Base-by-base conservation (phyloP, 441 rosid genomes). In the Cnidoscolus chayamansa region DNA sequence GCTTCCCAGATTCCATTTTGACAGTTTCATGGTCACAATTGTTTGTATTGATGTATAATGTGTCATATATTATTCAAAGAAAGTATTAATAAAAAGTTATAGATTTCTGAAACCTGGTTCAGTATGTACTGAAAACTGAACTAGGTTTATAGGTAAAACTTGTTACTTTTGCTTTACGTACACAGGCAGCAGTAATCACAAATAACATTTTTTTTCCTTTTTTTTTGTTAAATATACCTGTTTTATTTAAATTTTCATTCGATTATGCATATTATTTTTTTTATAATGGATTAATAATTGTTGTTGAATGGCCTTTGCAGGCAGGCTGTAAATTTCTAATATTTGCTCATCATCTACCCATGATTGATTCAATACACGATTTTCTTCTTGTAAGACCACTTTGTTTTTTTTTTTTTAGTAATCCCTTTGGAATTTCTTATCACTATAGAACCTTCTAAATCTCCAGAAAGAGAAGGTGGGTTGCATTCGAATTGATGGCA, bases 311-410 rank as follows among this genome's bases (percentile, higher is more conserved):
- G 49, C 71, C 79, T 49, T 71, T 88, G 85, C 90, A 95, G 99
- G 99, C 96, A 55, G 94, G 89, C 73, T 92, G 98, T 92, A 94
- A 94, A 81, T 94, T 94, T 86, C 85, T 94, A 47, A 84, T 92
- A 74, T 94, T 92, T 89, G 99, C 98, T 1, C 97, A 92, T 77
- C 99, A 94, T 77, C 89, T 76, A 70, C 78, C 90, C 72, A 94
- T 94, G 99, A 89, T 92, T 68, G 89, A 89, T n/a, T 84, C 96
- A 62, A 77, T 95, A 77, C 92, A 92, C 71, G 80, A 89, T 75
- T 91, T 83, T 87, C 87, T 95, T 75, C 83, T 79, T 67, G 98
- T 94, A 90, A 88, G 92, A 57, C 72, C 79, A 60, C 70, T 70
- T 19, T 47, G 25, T 25, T 25, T 25, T 25, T 25, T 25, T 25